These are phyloP conservation scores for Leccinum olivaceoglutinosum DNA, from an alignment of 1,284 basidiomycete genomes.

Conservation along the genomic window DNA sequence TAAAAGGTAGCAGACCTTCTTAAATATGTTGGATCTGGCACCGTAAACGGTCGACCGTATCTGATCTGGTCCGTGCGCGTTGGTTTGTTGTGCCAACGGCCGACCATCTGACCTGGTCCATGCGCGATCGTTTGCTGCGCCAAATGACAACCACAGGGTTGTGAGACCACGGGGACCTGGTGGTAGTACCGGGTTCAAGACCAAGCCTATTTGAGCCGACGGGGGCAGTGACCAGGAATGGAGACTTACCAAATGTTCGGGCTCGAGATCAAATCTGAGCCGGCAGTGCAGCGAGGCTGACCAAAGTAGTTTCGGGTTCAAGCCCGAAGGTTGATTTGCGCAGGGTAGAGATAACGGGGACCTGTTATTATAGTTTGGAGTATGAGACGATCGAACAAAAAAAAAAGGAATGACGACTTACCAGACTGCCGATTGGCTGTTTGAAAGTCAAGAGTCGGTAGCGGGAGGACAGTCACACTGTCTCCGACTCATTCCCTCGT, in stretches of 20 bases:
- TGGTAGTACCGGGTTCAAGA: neutral
- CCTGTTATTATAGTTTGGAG: neutral
- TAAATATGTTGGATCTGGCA: neutral
- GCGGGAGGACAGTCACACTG: too few relatives aligned
- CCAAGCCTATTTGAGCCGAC: neutral
- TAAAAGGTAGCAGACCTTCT: neutral
- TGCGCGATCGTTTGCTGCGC: neutral
- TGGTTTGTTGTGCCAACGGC: neutral
- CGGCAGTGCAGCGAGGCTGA: too few relatives aligned
- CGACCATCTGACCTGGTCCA: neutral
- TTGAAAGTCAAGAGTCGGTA: too few relatives aligned
- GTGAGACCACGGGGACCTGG: neutral
- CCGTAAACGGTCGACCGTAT: neutral
- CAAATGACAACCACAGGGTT: neutral
- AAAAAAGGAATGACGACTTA: neutral
- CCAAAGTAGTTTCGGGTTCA: neutral
- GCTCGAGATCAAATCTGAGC: too few relatives aligned
- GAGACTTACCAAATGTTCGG: neutral
- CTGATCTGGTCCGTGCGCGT: neutral
- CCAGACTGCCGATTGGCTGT: neutral
- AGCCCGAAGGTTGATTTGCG: neutral
- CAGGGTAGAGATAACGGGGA: neutral
- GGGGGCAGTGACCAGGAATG: neutral
- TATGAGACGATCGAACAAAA: neutral
- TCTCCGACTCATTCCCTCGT: too few relatives aligned